These are phyloP conservation scores for Coelastrella sp. DNA, from an alignment of 139 green algal genomes.

Conservation along the genomic window DNA sequence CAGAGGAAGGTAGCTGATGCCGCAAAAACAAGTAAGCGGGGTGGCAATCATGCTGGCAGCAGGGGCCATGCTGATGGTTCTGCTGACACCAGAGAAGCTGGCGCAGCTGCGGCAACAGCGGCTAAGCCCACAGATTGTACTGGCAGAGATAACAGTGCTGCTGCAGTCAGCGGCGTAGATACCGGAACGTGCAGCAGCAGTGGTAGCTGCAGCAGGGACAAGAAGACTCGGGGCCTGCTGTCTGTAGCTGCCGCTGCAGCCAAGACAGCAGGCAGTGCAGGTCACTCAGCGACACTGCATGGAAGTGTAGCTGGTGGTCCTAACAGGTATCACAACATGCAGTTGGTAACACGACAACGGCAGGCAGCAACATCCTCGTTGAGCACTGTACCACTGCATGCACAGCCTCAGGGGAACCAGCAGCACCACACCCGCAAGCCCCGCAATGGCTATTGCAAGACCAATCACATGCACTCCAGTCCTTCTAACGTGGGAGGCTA, in stretches of 20 bases:
- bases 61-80: background rate
- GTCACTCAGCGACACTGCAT: background rate
- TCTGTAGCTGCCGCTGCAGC: slow-evolving; percentile 38
- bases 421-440: background rate
- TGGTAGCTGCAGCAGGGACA: slow-evolving; percentile 5
- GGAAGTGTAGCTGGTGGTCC: too few species aligned
- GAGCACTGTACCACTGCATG: slow-evolving; percentile 1
- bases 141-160: background rate
- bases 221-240: background rate
- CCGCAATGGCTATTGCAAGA: slow-evolving; percentile 2
- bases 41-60: background rate
- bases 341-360: background rate
- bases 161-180: too few species aligned
- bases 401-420: background rate
- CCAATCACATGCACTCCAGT: too few species aligned
- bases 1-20: background rate
- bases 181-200: too few species aligned
- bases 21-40: background rate
- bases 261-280: background rate
- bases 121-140: background rate
- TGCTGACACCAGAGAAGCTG: slow-evolving; percentile 14
- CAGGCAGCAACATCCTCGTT: background rate
- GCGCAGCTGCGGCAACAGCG: background rate
- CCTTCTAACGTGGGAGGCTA: too few species aligned
- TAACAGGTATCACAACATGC: slow-evolving; percentile 16